Evolutionary conservation across 208 protist genomes (phyloP).

Genomic region (Leishmania amazonensis): DNA sequence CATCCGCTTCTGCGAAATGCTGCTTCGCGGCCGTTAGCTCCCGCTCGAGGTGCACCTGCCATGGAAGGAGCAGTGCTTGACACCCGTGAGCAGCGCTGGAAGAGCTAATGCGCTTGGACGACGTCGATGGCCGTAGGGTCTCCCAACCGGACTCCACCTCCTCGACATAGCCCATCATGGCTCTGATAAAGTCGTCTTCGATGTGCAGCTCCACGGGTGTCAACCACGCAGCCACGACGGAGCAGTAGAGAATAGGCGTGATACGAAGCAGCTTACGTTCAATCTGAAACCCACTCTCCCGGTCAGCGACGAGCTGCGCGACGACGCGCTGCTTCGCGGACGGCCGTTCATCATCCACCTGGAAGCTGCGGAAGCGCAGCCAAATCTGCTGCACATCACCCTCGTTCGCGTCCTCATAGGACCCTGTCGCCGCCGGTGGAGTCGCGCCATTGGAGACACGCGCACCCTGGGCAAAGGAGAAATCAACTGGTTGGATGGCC

Average conservation of each 20-base stretch:
- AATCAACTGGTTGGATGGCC: slow-evolving; percentile 44
- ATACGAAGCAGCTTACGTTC: slow-evolving; percentile 55
- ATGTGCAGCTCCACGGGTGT: slow-evolving; percentile 67
- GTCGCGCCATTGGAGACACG: background rate
- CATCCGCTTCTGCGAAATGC: background rate
- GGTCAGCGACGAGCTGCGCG: slow-evolving; percentile 55
- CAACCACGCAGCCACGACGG: slow-evolving; percentile 33
- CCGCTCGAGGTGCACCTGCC: slow-evolving; percentile 3
- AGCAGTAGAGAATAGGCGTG: slow-evolving; percentile 68
- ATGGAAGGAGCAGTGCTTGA: slow-evolving; percentile 8
- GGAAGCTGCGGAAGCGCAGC: slow-evolving; percentile 43
- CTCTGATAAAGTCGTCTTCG: slow-evolving; percentile 74
- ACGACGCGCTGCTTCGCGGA: slow-evolving; percentile 68
- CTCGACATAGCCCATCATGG: slow-evolving; percentile 43
- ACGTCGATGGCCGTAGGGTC: background rate
- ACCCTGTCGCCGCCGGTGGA: background rate
- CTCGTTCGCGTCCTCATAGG: slow-evolving; percentile 10
- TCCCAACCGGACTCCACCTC: slow-evolving; percentile 34
- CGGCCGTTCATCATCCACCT: slow-evolving; percentile 74
- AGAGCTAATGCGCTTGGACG: background rate
- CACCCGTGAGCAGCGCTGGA: background rate
- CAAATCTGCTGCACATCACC: slow-evolving; percentile 60
- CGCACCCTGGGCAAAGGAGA: slow-evolving; percentile 48
- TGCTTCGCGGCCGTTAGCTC: background rate
- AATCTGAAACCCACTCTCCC: slow-evolving; percentile 36